Base-by-base conservation (phyloP, 495 filamentous ascomycete species). In the Penicillium odoratum region DNA sequence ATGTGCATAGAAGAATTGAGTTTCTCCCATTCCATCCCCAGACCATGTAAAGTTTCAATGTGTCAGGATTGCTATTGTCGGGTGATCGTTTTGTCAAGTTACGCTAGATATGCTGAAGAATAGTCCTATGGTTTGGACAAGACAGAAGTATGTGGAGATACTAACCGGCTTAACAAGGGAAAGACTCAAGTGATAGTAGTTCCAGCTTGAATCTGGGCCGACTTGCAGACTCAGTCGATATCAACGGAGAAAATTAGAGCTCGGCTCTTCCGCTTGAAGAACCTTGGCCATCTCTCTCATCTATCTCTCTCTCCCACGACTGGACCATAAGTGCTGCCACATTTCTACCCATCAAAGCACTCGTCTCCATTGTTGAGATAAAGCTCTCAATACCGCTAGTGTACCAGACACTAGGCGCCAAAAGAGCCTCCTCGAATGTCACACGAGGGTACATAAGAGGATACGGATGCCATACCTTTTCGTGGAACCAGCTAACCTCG, bases 341-440 rank as follows among this genome's bases (percentile, higher is more conserved):
- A 74, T 98, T 98, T 81, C 85, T 93, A 0, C 94, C 94, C 93
- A 96, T 96, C 64, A 98, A 69, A 0, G 88, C 87, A 69, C 88
- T 98, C 7, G 95, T 99, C 79, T 99, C 94, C 94, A 99, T 99
- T 0, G 94, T 97, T 13, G 86, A 91, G 57, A 98, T 96, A 64
- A 98, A 97, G 61, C 86, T 88, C 74, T 98, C 94, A 51, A 98
- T 96, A 0, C 89, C 93, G 43, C 88, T 86, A 0, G 94, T 98
- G 68, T 98, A 98, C 82, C 90, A 97, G 11, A 98, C 67, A 52
- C 68, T 61, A 8, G 71, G 69, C 6, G 74, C 87, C 2, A 98
- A 69, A 55, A 85, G 77, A 0, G 86, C 81, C 42, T 95, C 89
- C 58, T 97, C 93, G 59, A 98, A 99, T 0, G 88, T 96, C 6